Base-by-base conservation (phyloP, 2,329 filamentous ascomycete genomes). In the Rugonectria rugulosa region DNA sequence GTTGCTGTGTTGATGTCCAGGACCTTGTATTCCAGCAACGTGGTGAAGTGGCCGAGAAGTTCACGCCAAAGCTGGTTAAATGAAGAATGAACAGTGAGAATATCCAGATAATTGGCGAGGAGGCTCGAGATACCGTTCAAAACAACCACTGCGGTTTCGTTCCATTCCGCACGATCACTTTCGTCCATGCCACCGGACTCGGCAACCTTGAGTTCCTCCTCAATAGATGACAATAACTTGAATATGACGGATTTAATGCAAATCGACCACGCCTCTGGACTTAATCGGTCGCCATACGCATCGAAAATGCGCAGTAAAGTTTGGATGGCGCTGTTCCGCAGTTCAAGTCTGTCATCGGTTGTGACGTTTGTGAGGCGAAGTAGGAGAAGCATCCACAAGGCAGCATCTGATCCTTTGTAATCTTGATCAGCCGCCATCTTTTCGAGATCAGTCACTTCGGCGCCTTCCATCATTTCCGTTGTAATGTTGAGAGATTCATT, bases 281-380 rank as follows among this genome's bases (percentile, higher is more conserved):
- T 88, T 5, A 97, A 79, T 48, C 89, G 88, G 62, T 93, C 89
- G 10, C 92, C 92, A 60, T 96, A 96, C 2, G 91, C 92, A 70
- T 97, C 92, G 60, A 98, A 92, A 17, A 98, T 97, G 40, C 92
- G 86, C 52, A 97, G 82, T 4, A 98, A 78, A 0, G 94, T 97
- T 71, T 97, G 94, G 19, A 97, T 90, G 1, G 93, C 92, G 77
- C 90, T 92, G 65, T 94, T 94, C 37, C 91, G 83, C 37, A 95
- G 79, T 69, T 96, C 92, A 3, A 90, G 77, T 41, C 90, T 82
- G 31, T 86, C 82, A 66, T 93, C 89, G 1, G 83, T 84, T 2
- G 90, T 89, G 7, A 93, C 86, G 1, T 84, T 82, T 0, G 89
- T 89, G 3, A 96, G 75, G 24, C 90, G 80, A 3, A 91, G 75